phyloP scores from a whole-genome alignment of 306 rosid genomes.

The Cicer bijugum region DNA sequence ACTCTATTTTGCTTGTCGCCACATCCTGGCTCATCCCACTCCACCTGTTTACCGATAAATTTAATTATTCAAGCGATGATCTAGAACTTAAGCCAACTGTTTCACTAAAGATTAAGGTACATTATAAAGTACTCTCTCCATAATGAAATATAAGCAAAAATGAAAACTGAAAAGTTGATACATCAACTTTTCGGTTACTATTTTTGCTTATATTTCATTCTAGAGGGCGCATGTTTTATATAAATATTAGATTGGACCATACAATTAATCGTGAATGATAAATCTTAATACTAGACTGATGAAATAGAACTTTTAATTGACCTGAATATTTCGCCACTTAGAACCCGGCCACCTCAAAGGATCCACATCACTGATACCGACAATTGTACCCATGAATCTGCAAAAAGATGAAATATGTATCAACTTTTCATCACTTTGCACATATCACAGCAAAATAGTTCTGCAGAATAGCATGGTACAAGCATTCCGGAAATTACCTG shows the following conservation, averaged over 20 bases:
- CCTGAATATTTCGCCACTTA: constrained; percentile 98
- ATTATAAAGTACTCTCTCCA: background rate
- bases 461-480: background rate
- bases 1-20: constrained; percentile 91
- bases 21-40: constrained; percentile 99
- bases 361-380: constrained; percentile 79
- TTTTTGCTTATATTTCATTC: too few species aligned
- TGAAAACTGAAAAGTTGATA: too few species aligned
- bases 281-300: background rate
- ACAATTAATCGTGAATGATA: background rate
- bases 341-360: constrained; percentile 98
- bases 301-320: constrained; percentile 20
- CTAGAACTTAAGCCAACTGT: background rate
- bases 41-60: constrained; percentile 60
- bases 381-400: constrained; percentile 95
- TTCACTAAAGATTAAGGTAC: constrained; percentile 1
- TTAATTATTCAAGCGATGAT: background rate
- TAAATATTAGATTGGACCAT: background rate
- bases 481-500: constrained; percentile 60
- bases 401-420: constrained; percentile 39
- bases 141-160: too few species aligned
- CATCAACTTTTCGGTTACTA: too few species aligned
- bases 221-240: background rate
- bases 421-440: constrained; percentile 4
- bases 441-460: background rate